Percentiles rank a stretch among this genome's conserved stretches.
These are phyloP conservation scores for Gynochthodes officinalis DNA, from an alignment of 257 asterid genomes.

Conservation along the genomic window DNA sequence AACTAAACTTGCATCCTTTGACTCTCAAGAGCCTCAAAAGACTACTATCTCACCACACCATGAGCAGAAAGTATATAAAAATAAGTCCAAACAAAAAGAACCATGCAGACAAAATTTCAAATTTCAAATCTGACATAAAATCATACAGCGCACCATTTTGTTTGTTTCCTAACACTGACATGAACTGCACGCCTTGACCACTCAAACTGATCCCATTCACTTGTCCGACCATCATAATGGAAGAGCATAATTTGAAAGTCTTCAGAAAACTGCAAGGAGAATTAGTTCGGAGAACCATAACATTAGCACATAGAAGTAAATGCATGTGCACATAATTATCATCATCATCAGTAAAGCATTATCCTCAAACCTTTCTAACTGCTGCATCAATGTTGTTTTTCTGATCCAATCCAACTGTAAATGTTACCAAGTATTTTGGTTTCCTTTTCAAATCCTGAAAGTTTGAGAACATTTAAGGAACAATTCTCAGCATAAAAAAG, in stretches of 20 bases:
- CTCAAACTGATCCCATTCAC: conserved; percentile 97
- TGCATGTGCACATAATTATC: neutral
- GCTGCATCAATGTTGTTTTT: conserved; percentile 70
- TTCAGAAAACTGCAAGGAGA: conserved; percentile 66
- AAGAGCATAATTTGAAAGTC: conserved; percentile 95
- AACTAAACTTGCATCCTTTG: neutral
- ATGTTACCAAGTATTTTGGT: conserved; percentile 88
- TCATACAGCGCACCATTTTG: conserved; percentile 68
- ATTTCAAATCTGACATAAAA: neutral
- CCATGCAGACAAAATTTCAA: neutral
- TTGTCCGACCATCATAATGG: conserved; percentile 93
- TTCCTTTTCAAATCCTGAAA: conserved; percentile 86
- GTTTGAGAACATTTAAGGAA: conserved; percentile 13
- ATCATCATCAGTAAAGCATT: neutral
- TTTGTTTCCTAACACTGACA: conserved; percentile 85
- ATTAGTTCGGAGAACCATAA: neutral
- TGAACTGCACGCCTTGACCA: conserved; percentile 93
- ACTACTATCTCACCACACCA: neutral
- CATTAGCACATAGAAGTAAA: neutral
- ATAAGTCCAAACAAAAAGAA: neutral
- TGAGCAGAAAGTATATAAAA: neutral
- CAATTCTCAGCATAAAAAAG: neutral
- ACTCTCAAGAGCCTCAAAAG: neutral
- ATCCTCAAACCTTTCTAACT: conserved; percentile 68
- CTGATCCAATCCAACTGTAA: conserved; percentile 91